phyloP scores from a whole-genome alignment of 306 rosid species.

The Ochetophila trinervis region DNA sequence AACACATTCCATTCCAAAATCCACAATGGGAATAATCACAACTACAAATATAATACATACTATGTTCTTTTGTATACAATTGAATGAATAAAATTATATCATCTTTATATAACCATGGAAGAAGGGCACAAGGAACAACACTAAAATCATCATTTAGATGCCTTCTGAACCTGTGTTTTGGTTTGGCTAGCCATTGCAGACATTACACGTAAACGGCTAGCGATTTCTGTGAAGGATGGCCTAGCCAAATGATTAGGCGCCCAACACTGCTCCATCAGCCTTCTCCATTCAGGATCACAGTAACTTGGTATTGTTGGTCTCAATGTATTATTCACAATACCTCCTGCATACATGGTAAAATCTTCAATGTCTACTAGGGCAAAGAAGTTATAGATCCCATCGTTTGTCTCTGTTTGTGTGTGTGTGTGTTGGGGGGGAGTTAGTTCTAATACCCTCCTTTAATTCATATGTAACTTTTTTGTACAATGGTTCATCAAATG shows the following conservation, averaged over 20 bases:
- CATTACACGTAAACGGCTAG: slow-evolving; percentile 71
- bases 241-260: slow-evolving; percentile 71
- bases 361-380: neutral
- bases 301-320: slow-evolving; percentile 62
- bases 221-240: slow-evolving; percentile 82
- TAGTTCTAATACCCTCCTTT: too few relatives aligned
- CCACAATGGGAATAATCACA: neutral
- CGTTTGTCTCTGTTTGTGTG: too few relatives aligned
- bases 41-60: slow-evolving; percentile 1
- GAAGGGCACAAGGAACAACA: neutral
- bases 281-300: slow-evolving; percentile 75
- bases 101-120: neutral
- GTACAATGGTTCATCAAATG: too few relatives aligned
- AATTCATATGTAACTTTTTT: too few relatives aligned
- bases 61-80: neutral
- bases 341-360: slow-evolving; percentile 46
- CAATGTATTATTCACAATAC: slow-evolving; percentile 77
- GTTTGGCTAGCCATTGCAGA: slow-evolving; percentile 53
- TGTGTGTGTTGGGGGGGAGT: too few relatives aligned
- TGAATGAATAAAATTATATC: neutral
- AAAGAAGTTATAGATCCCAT: too few relatives aligned
- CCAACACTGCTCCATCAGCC: slow-evolving; percentile 93
- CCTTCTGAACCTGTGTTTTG: slow-evolving; percentile 35
- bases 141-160: neutral
- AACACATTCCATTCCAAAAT: neutral